These are phyloP conservation scores for Torulaspora maleeae DNA, from an alignment of 805 yeast species.

Conservation along the genomic window DNA sequence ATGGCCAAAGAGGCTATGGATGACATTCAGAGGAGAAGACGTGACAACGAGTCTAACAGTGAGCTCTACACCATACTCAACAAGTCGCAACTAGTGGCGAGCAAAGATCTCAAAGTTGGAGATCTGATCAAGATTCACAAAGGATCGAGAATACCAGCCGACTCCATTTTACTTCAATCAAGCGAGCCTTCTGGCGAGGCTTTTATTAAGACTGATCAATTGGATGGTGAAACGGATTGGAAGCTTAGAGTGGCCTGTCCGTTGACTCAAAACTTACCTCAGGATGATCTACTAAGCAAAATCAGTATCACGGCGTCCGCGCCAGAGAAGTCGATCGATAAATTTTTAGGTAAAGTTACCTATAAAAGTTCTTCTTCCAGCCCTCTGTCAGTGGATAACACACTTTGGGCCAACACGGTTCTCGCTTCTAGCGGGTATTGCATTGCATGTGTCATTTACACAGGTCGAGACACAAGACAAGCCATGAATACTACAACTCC, in stretches of 20 bases:
- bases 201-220: constrained; percentile 92
- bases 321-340: constrained; percentile 81
- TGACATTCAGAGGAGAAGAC: constrained; percentile 81
- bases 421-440: constrained; percentile 85
- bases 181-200: constrained; percentile 81
- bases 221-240: constrained; percentile 99
- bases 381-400: constrained; percentile 82
- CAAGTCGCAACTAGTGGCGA: constrained; percentile 41
- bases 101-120: constrained; percentile 74
- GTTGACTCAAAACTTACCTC: constrained; percentile 58
- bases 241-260: constrained; percentile 77
- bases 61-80: constrained; percentile 73
- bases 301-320: constrained; percentile 63
- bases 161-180: constrained; percentile 76
- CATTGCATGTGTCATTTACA: constrained; percentile 80
- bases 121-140: constrained; percentile 76
- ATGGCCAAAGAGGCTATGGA: constrained; percentile 95
- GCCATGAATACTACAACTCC: constrained; percentile 86
- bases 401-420: constrained; percentile 97
- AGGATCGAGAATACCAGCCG: constrained; percentile 90
- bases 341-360: constrained; percentile 69
- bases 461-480: constrained; percentile 92
- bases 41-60: constrained; percentile 85
- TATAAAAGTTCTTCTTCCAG: constrained; percentile 49
- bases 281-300: constrained; percentile 46